Base-by-base conservation (phyloP, 768 basidiomycete species). In the Amanita phalloides region DNA sequence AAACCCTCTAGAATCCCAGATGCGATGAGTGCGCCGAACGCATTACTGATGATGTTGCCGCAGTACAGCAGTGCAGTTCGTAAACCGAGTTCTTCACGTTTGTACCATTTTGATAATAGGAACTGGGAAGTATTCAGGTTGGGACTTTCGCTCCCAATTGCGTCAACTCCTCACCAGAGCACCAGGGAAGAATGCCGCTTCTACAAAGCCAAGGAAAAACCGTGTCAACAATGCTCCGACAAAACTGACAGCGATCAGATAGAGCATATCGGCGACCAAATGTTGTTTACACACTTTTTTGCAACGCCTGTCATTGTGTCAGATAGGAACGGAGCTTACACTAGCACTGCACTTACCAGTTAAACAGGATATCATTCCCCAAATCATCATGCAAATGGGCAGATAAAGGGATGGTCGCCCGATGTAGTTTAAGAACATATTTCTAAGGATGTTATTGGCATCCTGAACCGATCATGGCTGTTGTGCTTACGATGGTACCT, bases 31-130 rank as follows among this genome's bases (percentile, higher is more conserved):
- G 86, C 74, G 1, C 90, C 90, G 60, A 93, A 91, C 0, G 88
- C 90, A 65, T 92, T 94, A 53, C 82, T 84, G 55, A 91, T 81
- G 21, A 93, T 73, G 60, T 76, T 83, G 5, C 90, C 90, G 57
- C 83, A 86, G 36, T 75, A 79, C 17, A 91, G 71, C 37, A 86
- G 64, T 3, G 86, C 86, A 8, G 79, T 86, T 48, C 88, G 75
- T 45, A 82, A 68, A 13, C 86, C 89, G 32, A 92, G 70, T 64
- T 93, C 90, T 38, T 74, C 72, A 23, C 75, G 77, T 49, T 73
- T 89, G 68, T 91, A 92, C 90, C 88, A 83, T 66, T 82, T 82
- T 2, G 82, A 83, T 32, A 85, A 68, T 4, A 84, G 67, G 61
- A 82, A 82, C 72, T 70, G 39, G 4, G 39, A 54, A 30, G 38